phyloP scores from a whole-genome alignment of 352 stramenopile species.

The Phytophthora megakarya region DNA sequence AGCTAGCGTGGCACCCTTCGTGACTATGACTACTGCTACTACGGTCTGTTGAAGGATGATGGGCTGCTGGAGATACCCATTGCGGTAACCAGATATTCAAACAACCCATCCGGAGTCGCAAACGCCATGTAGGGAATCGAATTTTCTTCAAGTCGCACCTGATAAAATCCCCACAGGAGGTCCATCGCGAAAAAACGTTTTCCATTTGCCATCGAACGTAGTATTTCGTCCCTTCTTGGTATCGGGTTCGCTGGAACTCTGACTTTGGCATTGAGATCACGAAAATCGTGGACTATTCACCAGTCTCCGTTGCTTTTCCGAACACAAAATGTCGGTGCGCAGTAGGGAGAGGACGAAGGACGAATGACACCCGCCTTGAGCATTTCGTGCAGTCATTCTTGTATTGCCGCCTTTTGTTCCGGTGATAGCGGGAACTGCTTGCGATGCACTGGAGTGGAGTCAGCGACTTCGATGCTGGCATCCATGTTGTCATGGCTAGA shows the following conservation, averaged over 20 bases:
- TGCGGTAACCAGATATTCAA: conserved; percentile 11
- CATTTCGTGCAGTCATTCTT: conserved; percentile 5
- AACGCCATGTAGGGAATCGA: conserved; percentile 8
- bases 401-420: conserved; percentile 9
- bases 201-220: background rate
- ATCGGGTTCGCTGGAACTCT: conserved; percentile 5
- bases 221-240: conserved; percentile 14
- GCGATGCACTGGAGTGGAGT: background rate
- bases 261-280: background rate
- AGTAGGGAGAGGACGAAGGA: conserved; percentile 6
- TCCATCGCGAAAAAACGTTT: conserved; percentile 11
- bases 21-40: too few relatives aligned
- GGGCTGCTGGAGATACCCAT: conserved; percentile 10
- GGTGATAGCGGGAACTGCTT: conserved; percentile 11
- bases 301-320: conserved; percentile 1
- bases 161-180: conserved; percentile 10
- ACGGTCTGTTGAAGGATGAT: conserved; percentile 1
- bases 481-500: background rate
- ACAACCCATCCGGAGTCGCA: conserved; percentile 3
- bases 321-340: conserved; percentile 12
- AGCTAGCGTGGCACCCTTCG: too few relatives aligned
- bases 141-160: background rate
- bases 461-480: background rate
- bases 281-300: conserved; percentile 20
- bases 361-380: background rate